Percentiles rank a stretch among this genome's conserved stretches.
Evolutionary conservation across 352 stramenopile genomes (phyloP).

Genomic region (Phytophthora constricta): DNA sequence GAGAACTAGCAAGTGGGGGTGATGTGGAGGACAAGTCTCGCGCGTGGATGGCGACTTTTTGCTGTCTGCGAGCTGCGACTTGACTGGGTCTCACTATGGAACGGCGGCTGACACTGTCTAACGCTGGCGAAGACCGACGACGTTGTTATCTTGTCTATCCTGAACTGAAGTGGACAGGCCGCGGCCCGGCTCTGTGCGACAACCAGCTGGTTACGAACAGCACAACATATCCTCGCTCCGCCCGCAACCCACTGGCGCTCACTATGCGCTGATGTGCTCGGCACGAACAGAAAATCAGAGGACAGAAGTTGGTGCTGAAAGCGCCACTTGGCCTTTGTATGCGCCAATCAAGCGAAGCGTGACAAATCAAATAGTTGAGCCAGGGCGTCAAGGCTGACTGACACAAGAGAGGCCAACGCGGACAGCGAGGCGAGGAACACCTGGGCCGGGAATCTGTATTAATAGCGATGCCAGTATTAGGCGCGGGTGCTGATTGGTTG

Average conservation of each 20-base stretch:
- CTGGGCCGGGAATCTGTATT: too few species aligned
- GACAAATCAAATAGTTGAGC: too few species aligned
- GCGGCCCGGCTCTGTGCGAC: conserved; percentile 1
- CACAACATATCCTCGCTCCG: conserved; percentile 25
- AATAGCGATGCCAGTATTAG: too few species aligned
- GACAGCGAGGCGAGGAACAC: too few species aligned
- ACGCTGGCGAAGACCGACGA: background rate
- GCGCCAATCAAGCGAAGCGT: too few species aligned
- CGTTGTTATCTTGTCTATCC: conserved; percentile 12
- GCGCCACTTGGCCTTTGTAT: background rate
- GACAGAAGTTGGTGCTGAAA: conserved; percentile 4
- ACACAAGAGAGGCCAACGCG: too few species aligned
- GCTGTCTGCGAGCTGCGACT: conserved; percentile 7
- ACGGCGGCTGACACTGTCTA: background rate
- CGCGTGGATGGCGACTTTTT: too few species aligned
- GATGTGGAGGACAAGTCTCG: too few species aligned
- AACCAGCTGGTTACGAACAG: conserved; percentile 23
- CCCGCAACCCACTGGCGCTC: background rate
- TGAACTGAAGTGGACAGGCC: conserved; percentile 12
- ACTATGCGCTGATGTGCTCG: conserved; percentile 2
- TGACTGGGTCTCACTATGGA: too few species aligned
- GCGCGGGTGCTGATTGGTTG: too few species aligned
- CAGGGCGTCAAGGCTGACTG: too few species aligned
- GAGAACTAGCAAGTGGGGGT: background rate
- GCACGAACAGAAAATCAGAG: background rate